Evolutionary conservation across 2,329 filamentous ascomycete genomes (phyloP), one percentile per base, ranked within the genome.

Genomic region (Plectosphaerella cucumerina): DNA sequence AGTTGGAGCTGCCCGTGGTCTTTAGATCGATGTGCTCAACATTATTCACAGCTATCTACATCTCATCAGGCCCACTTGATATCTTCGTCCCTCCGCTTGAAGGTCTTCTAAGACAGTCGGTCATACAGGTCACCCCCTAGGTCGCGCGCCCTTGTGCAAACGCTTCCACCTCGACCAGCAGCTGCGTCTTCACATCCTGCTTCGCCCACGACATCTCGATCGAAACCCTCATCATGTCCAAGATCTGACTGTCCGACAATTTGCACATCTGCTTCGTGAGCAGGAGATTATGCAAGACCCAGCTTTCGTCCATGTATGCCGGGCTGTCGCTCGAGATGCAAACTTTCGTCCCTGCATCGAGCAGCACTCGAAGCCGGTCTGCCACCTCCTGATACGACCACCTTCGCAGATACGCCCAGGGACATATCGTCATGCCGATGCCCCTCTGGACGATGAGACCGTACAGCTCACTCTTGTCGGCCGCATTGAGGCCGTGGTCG

Each of bases 281-380:
- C 42, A 44, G 17, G 12, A 44, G 42, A n/a, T 44, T 44, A 61
- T 68, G 54, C 70, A 39, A 37, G 8, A 48, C 35, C 47, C 47
- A 48, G 17, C 17, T 20, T 11, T 41, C 47, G 15, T 48, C 33
- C 47, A 48, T 48, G 22, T 48, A 48, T n/a, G 47, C 47, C n/a
- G 47, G 47, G n/a, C 35, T 39, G 22, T 48, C 47, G 23, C 47
- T 48, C 17, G 33, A 39, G 22, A 48, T 41, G 35, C 47, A 20
- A 4, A 48, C 22, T 34, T 48, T 48, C 17, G 35, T 41, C n/a
- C 47, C 47, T 17, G 31, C 20, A 17, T 23, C 34, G 11, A 48
- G 15, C 47, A 48, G 12, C 33, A 18, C 33, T 26, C 22, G 33
- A 20, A 48, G 33, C 47, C 35, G 33, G 17, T 18, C 31, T 6